Percentiles rank a stretch among this genome's conserved stretches.
These are phyloP conservation scores for Asterophora lycoperdoides DNA, from an alignment of 768 basidiomycete genomes.

Conservation along the genomic window DNA sequence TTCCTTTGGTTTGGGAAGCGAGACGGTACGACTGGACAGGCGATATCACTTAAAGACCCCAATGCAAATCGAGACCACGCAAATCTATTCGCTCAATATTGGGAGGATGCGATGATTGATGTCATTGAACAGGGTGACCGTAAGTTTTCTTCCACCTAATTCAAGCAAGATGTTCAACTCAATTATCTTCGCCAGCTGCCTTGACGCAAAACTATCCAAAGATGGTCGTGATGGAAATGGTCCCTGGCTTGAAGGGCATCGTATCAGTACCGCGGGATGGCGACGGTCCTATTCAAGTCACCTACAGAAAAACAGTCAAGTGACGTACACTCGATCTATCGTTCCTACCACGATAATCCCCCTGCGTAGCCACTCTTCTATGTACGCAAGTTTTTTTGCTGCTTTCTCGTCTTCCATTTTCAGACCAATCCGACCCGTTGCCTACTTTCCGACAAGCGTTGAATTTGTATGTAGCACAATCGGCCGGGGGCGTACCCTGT, in stretches of 20 bases:
- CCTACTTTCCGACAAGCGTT: too few relatives aligned
- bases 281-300: neutral
- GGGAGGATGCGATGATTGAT: conserved; percentile 7
- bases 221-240: conserved; percentile 1
- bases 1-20: conserved; percentile 7
- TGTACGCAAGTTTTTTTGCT: neutral
- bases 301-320: neutral
- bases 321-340: too few relatives aligned
- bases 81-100: conserved; percentile 3
- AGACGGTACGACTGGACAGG: neutral
- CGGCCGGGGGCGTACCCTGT: too few relatives aligned
- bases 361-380: too few relatives aligned
- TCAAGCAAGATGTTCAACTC: neutral
- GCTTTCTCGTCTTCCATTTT: neutral
- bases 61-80: neutral
- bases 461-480: too few relatives aligned
- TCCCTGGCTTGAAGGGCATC: conserved; percentile 2
- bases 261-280: neutral
- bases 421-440: too few relatives aligned
- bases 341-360: too few relatives aligned
- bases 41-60: neutral
- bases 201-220: conserved; percentile 5
- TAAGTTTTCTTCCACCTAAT: neutral
- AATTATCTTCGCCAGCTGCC: neutral
- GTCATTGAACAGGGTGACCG: conserved; percentile 3